phyloP scores from a whole-genome alignment of 2,329 filamentous ascomycete genomes.

The Diplodia scrobiculata region DNA sequence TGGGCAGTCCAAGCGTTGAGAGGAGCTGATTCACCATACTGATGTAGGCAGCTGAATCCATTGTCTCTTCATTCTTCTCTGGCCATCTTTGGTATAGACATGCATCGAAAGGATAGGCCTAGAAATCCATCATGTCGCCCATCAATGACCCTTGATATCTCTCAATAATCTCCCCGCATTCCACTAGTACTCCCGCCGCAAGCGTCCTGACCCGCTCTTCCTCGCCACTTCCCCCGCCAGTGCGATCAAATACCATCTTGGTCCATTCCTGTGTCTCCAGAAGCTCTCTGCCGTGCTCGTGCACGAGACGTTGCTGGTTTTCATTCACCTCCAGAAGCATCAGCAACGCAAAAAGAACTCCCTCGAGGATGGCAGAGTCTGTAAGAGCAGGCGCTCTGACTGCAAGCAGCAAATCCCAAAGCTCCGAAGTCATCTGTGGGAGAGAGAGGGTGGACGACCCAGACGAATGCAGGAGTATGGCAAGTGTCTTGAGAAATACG shows the following conservation, averaged over 20 bases:
- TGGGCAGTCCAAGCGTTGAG: background rate
- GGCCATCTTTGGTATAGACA: background rate
- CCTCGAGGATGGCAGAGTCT: slow-evolving; percentile 69
- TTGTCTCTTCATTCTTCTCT: background rate
- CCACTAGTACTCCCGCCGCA: slow-evolving; percentile 75
- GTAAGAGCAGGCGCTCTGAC: slow-evolving; percentile 54
- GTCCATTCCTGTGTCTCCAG: slow-evolving; percentile 90
- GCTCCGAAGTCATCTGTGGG: slow-evolving; percentile 77
- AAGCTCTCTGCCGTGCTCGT: slow-evolving; percentile 72
- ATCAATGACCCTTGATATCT: slow-evolving; percentile 76
- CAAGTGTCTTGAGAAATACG: slow-evolving; percentile 82
- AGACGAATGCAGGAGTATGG: slow-evolving; percentile 77
- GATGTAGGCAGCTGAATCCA: no score
- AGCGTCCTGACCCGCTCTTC: slow-evolving; percentile 79
- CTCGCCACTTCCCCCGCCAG: slow-evolving; percentile 50
- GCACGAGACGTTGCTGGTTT: slow-evolving; percentile 70
- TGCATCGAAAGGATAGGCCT: background rate
- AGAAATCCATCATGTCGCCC: slow-evolving; percentile 61
- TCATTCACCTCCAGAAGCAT: slow-evolving; percentile 81
- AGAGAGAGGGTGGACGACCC: slow-evolving; percentile 77
- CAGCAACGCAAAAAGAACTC: slow-evolving; percentile 76
- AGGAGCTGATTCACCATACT: no score
- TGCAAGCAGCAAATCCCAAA: slow-evolving; percentile 78
- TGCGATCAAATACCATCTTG: slow-evolving; percentile 67
- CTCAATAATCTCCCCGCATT: slow-evolving; percentile 77